phyloP scores from a whole-genome alignment of 768 basidiomycete species.

The Tulasnella sp. region DNA sequence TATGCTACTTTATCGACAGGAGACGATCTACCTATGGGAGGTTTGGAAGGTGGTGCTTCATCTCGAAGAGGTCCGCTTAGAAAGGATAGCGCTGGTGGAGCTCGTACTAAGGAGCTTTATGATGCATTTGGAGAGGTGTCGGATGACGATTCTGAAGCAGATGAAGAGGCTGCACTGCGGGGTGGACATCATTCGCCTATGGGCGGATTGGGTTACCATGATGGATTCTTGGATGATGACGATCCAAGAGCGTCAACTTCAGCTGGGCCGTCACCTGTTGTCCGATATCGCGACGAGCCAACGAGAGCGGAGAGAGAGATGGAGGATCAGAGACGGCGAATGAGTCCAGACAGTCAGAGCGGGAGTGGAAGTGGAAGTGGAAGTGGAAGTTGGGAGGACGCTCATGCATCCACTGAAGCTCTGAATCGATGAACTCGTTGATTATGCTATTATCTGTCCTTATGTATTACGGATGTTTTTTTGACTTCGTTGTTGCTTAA shows the following conservation, averaged over 20 bases:
- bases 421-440: too few relatives aligned
- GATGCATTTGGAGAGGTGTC: constrained; percentile 90
- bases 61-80: constrained; percentile 22
- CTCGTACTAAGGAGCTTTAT: constrained; percentile 76
- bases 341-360: constrained; percentile 14
- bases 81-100: constrained; percentile 12
- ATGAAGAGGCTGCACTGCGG: constrained; percentile 54
- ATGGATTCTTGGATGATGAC: constrained; percentile 75
- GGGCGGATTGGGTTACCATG: constrained; percentile 47
- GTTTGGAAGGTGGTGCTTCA: constrained; percentile 25
- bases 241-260: constrained; percentile 34
- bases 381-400: constrained; percentile 59
- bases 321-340: constrained; percentile 1
- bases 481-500: too few relatives aligned
- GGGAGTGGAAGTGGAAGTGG: constrained; percentile 30
- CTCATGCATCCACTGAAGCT: constrained; percentile 1
- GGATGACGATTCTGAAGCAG: constrained; percentile 51
- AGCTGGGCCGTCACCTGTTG: constrained; percentile 20
- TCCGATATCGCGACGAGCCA: constrained; percentile 43
- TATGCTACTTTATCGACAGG: constrained; percentile 50
- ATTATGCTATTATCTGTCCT: too few relatives aligned
- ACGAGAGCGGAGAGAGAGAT: constrained; percentile 18
- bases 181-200: constrained; percentile 27
- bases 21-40: constrained; percentile 64
- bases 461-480: too few relatives aligned